These are phyloP conservation scores for Beta macrorhiza DNA, from an alignment of 179 eudicot species.

Conservation along the genomic window DNA sequence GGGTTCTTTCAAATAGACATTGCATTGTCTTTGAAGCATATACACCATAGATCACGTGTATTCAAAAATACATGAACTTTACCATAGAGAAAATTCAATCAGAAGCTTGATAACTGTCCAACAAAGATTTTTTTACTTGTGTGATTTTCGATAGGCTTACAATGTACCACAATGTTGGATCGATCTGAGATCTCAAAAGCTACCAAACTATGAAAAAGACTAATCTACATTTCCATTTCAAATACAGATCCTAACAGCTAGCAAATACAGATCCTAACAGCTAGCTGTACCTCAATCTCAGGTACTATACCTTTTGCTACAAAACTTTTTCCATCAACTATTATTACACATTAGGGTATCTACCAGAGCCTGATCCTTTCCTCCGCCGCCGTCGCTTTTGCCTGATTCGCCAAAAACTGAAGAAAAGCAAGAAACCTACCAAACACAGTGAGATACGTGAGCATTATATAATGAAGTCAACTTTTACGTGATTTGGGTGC, in stretches of 20 bases:
- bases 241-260: constrained; percentile 15
- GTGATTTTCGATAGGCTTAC: neutral
- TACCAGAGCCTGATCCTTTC: constrained; percentile 66
- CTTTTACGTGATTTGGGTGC: too few species aligned
- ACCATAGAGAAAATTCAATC: neutral
- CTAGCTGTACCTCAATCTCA: constrained; percentile 22
- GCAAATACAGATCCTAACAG: constrained; percentile 14
- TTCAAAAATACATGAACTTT: neutral
- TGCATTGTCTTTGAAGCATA: too few species aligned
- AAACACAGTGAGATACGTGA: neutral
- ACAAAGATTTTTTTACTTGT: neutral
- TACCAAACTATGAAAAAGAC: neutral
- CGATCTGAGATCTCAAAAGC: neutral
- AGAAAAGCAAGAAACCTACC: constrained; percentile 62
- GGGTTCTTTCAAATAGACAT: too few species aligned
- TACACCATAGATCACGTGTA: neutral
- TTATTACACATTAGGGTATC: constrained; percentile 40
- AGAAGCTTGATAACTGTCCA: neutral
- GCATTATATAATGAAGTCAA: neutral
- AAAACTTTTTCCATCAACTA: constrained; percentile 20
- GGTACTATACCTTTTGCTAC: constrained; percentile 22
- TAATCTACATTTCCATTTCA: constrained; percentile 22
- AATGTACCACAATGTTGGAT: neutral
- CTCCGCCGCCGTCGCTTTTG: constrained; percentile 75
- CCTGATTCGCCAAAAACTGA: constrained; percentile 81